Conservation (phyloP, 2,329 filamentous ascomycete species). For the Massarina eburnea region DNA sequence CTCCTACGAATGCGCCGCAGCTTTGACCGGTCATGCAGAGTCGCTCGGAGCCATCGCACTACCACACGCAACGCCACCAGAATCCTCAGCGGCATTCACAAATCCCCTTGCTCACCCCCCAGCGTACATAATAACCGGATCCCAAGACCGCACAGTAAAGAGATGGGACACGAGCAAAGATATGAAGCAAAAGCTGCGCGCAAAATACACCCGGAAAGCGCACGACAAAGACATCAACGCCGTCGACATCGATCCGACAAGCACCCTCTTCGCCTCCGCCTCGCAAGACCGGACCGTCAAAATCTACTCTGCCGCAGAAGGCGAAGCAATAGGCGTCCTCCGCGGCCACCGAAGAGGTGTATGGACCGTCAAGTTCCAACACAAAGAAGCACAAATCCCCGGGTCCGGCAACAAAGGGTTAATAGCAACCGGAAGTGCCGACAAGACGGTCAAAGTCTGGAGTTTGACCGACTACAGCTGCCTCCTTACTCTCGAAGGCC, state of each 20-base stretch:
- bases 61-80: conserved; percentile 67
- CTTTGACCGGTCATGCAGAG: conserved; percentile 89
- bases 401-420: conserved; percentile 72
- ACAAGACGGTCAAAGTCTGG: conserved; percentile 97
- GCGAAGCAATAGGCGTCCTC: conserved; percentile 87
- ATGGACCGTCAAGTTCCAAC: conserved; percentile 92
- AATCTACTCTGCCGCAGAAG: conserved; percentile 89
- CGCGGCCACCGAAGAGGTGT: conserved; percentile 92
- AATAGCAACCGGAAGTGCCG: conserved; percentile 86
- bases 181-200: conserved; percentile 61
- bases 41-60: conserved; percentile 88
- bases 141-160: conserved; percentile 94
- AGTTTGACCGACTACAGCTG: conserved; percentile 90
- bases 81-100: conserved; percentile 68
- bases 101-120: conserved; percentile 80
- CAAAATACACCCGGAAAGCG: conserved; percentile 86
- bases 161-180: conserved; percentile 72
- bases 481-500: conserved; percentile 90
- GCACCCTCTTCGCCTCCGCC: conserved; percentile 87
- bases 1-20: conserved; percentile 77
- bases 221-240: conserved; percentile 99
- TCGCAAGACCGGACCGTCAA: conserved; percentile 97
- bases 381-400: conserved; percentile 66
- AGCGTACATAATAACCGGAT: conserved; percentile 83
- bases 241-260: conserved; percentile 74